These are phyloP conservation scores for Penicillium verrucosum DNA, from an alignment of 2,329 filamentous ascomycete species.

Conservation along the genomic window DNA sequence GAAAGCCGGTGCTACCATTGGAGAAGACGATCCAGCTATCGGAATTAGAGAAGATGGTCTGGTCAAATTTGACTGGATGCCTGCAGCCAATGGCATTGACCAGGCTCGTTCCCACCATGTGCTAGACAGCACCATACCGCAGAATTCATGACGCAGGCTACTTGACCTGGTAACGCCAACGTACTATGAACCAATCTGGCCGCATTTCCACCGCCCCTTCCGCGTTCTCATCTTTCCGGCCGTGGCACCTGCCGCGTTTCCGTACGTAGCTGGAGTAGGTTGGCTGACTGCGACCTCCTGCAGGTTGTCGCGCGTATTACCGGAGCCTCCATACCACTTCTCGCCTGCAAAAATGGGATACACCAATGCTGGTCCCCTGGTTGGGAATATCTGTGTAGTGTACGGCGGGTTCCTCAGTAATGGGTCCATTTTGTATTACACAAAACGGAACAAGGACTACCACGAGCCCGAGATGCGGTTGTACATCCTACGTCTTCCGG, in stretches of 20 bases:
- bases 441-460: constrained; percentile 46
- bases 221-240: constrained; percentile 38
- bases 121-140: constrained; percentile 27
- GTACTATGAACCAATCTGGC: constrained; percentile 28
- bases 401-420: constrained; percentile 44
- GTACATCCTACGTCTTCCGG: constrained; percentile 34
- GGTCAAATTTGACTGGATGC: constrained; percentile 7
- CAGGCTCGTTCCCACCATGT: constrained; percentile 14
- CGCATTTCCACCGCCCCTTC: constrained; percentile 33
- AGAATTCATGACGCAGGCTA: constrained; percentile 27
- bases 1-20: background rate
- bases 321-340: constrained; percentile 34
- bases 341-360: constrained; percentile 32
- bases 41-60: background rate
- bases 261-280: constrained; percentile 41
- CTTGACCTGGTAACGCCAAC: constrained; percentile 26
- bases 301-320: constrained; percentile 37
- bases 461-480: constrained; percentile 52
- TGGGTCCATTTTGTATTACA: constrained; percentile 41
- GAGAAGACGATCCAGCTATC: constrained; percentile 6
- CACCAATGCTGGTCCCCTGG: constrained; percentile 35
- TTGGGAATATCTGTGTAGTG: constrained; percentile 41
- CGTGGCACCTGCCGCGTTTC: constrained; percentile 40
- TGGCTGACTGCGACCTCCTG: constrained; percentile 35
- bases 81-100: constrained; percentile 7